phyloP scores from a whole-genome alignment of 31 red algal genomes.

The Odonthalia washingtoniensis region DNA sequence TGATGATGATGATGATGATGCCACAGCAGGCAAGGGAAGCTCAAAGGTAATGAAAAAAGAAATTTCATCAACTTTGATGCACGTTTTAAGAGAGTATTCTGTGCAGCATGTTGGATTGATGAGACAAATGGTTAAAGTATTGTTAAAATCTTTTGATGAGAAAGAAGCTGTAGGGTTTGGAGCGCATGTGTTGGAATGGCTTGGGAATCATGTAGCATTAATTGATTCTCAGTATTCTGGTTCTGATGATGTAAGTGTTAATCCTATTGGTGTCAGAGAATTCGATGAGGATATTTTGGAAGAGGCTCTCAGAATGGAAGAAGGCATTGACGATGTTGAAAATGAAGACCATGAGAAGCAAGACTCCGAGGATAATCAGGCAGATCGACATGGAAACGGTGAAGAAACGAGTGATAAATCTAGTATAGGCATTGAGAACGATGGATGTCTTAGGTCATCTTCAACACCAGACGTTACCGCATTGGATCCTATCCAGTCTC shows the following conservation, averaged over 20 bases:
- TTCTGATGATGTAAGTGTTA: slow-evolving; percentile 17
- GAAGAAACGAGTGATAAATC: background rate
- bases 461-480: background rate
- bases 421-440: slow-evolving; percentile 1
- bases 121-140: slow-evolving; percentile 48
- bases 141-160: slow-evolving; percentile 21
- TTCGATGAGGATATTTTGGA: slow-evolving; percentile 69
- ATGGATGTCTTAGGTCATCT: background rate
- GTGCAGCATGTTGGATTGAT: slow-evolving; percentile 48
- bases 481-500: slow-evolving; percentile 38
- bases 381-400: slow-evolving; percentile 9
- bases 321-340: slow-evolving; percentile 9
- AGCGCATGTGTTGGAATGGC: slow-evolving; percentile 23
- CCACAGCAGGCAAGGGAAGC: background rate
- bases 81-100: slow-evolving; percentile 51
- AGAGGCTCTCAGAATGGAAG: slow-evolving; percentile 49
- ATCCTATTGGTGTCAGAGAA: slow-evolving; percentile 24
- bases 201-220: slow-evolving; percentile 45
- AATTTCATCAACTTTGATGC: slow-evolving; percentile 29
- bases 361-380: slow-evolving; percentile 12
- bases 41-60: background rate
- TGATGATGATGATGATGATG: background rate
- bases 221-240: slow-evolving; percentile 44
- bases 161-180: slow-evolving; percentile 34
- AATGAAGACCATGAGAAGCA: background rate